Conservation (phyloP, 192 early-diverging fungal species). For the Glomus cerebriforme region DNA sequence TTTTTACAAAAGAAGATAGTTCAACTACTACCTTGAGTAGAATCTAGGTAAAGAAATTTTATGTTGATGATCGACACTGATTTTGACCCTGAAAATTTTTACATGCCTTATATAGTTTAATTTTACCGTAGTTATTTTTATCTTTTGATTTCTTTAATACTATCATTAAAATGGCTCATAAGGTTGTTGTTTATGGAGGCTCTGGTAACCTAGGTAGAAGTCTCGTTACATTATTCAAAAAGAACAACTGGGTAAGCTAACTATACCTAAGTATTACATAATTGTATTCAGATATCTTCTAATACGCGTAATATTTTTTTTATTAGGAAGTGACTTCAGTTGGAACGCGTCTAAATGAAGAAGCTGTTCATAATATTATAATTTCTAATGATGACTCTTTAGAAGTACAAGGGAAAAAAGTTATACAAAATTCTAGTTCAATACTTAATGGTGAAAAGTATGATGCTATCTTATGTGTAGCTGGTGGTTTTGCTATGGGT, state of each 20-base stretch:
- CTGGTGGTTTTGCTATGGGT: conserved; percentile 96
- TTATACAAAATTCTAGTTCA: conserved; percentile 43
- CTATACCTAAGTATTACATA: neutral
- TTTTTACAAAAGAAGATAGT: too few species aligned
- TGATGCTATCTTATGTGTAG: conserved; percentile 87
- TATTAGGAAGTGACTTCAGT: conserved; percentile 79
- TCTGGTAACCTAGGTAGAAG: conserved; percentile 83
- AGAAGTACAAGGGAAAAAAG: conserved; percentile 61
- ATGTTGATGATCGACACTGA: too few species aligned
- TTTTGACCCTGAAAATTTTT: too few species aligned
- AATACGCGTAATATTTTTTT: neutral
- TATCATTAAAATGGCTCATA: conserved; percentile 44
- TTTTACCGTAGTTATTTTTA: neutral
- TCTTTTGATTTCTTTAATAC: neutral
- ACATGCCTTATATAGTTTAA: neutral
- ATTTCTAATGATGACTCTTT: conserved; percentile 52
- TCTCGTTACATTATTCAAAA: conserved; percentile 70
- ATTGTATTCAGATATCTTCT: neutral
- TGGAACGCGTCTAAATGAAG: conserved; percentile 71
- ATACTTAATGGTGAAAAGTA: conserved; percentile 53
- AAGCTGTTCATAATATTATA: conserved; percentile 74
- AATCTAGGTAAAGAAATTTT: too few species aligned
- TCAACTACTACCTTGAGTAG: too few species aligned
- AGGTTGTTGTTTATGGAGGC: conserved; percentile 89
- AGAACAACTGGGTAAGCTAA: conserved; percentile 57